These are phyloP conservation scores for Wickerhamomyces alni DNA, from an alignment of 805 yeast species.

Conservation along the genomic window DNA sequence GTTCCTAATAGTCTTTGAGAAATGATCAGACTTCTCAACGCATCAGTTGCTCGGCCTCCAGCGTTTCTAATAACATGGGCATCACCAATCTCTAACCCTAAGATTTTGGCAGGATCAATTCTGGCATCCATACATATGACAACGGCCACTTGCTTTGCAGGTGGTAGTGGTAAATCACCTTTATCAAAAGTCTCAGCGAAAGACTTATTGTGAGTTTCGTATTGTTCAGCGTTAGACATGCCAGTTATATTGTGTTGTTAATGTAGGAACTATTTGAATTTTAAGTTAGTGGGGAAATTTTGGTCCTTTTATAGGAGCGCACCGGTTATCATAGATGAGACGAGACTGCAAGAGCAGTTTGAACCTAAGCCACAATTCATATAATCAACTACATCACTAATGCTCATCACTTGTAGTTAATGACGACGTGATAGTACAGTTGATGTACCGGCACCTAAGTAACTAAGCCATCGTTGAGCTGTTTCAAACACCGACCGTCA, in stretches of 20 bases:
- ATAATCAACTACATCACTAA: too few relatives aligned
- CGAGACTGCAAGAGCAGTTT: too few relatives aligned
- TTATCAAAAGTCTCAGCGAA: background rate
- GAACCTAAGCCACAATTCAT: too few relatives aligned
- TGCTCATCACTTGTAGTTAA: too few relatives aligned
- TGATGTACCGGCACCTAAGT: too few relatives aligned
- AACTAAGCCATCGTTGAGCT: too few relatives aligned
- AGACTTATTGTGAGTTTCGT: background rate
- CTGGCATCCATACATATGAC: conserved; percentile 25
- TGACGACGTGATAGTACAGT: too few relatives aligned
- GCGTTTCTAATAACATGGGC: conserved; percentile 40
- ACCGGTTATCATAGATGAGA: too few relatives aligned
- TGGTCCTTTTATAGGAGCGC: too few relatives aligned
- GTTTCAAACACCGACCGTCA: too few relatives aligned
- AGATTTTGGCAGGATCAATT: too few relatives aligned
- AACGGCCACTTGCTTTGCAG: conserved; percentile 29
- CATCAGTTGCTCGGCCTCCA: conserved; percentile 37
- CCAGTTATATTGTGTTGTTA: background rate
- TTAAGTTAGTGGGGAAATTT: background rate
- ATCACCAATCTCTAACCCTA: conserved; percentile 31
- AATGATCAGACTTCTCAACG: conserved; percentile 32
- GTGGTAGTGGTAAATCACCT: conserved; percentile 27
- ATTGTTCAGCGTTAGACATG: background rate
- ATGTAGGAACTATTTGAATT: too few relatives aligned
- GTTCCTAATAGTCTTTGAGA: conserved; percentile 36